Conservation (phyloP, 257 asterid species). For the Cinchona pubescens region DNA sequence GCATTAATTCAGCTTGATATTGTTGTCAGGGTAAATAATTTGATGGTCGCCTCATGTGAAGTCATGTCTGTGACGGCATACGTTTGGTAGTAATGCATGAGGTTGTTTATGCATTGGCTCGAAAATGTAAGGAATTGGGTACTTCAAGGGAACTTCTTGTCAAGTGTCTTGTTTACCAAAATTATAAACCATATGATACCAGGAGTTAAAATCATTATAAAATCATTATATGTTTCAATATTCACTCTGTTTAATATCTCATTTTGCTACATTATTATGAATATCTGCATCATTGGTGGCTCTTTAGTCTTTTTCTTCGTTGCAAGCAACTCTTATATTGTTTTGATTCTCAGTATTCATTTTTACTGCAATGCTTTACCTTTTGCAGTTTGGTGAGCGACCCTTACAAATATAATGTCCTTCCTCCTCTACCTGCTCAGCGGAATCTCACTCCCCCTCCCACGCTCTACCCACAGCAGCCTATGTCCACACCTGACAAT, state of each 20-base stretch:
- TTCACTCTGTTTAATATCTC: neutral
- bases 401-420: conserved; percentile 62
- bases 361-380: conserved; percentile 5
- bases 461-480: conserved; percentile 96
- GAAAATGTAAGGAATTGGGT: no score
- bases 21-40: neutral
- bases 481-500: conserved; percentile 84
- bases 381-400: conserved; percentile 52
- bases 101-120: neutral
- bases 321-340: neutral
- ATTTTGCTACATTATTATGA: neutral
- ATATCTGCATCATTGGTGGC: neutral
- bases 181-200: no score
- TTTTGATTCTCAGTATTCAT: neutral
- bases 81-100: neutral
- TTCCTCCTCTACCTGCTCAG: conserved; percentile 96
- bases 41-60: neutral
- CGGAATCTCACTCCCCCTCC: conserved; percentile 94
- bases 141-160: no score
- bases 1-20: neutral
- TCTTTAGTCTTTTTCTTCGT: neutral
- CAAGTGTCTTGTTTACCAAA: neutral
- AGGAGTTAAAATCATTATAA: no score
- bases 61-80: neutral
- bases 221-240: neutral